Base-by-base conservation (phyloP, 2,329 filamentous ascomycete genomes). In the Malbranchea cinnamomea region DNA sequence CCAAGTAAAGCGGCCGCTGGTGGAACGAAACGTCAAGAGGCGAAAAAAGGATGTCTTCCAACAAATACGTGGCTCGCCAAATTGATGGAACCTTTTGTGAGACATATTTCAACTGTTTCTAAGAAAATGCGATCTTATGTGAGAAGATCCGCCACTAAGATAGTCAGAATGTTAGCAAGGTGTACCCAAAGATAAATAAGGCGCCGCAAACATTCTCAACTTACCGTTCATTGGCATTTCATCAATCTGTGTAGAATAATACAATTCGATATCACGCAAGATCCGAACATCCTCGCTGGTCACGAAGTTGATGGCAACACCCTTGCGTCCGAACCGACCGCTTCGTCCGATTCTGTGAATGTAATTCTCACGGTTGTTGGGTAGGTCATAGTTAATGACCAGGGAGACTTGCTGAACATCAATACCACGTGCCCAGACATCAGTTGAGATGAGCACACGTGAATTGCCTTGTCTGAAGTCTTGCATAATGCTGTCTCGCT, bases 271-370 rank as follows among this genome's bases (percentile, higher is more conserved):
- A 54, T 98, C 89, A 43, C 89, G 75, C 48, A 98, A 68, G 52
- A 98, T 98, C 53, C 89, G 79, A 36, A 98, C 89, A 54, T 98
- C 89, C 47, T 98, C 89, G 50, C 81, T 91, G 2, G 89, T 98
- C 42, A 98, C 89, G 51, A 98, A 98, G 66, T 98, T 98, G 68
- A 98, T 98, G 21, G 89, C 89, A 42, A 98, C 89, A 69, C 89
- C 89, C 67, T 98, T 98, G 49, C 89, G 74, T 48, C 89, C 89
- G 48, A 98, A 98, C 44, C 89, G 74, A 45, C 89, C 89, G 53
- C 82, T 89, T 53, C 89, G 76, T 53, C 89, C 89, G 47, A 98
- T 98, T 46, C 89, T 78, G 65, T 98, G 89, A 57, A 98, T 95
- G 60, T 98, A 98, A 65, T 98, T 98, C 62, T 98, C 89, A 68